Percentiles rank a stretch among this genome's conserved stretches.
These are phyloP conservation scores for Mucor mucedo DNA, from an alignment of 371 early-diverging fungal genomes.

Conservation along the genomic window DNA sequence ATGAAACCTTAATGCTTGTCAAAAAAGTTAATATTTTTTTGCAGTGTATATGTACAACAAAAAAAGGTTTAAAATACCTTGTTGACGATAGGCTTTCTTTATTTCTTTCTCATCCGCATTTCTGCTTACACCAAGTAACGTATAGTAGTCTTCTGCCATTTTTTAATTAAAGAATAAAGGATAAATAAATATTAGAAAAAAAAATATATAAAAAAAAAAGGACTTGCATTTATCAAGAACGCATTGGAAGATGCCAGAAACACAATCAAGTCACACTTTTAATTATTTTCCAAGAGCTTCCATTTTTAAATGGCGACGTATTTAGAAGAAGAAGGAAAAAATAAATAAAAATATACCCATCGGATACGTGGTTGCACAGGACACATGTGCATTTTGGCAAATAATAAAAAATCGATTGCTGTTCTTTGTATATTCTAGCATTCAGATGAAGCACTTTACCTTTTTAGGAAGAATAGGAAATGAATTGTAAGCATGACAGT, in stretches of 20 bases:
- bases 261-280: background rate
- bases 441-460: no score
- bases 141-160: slow-evolving; percentile 77
- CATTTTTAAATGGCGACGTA: background rate
- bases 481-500: no score
- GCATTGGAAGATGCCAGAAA: slow-evolving; percentile 2
- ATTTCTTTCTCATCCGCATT: slow-evolving; percentile 85
- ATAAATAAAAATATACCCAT: no score
- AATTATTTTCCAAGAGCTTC: background rate
- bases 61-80: slow-evolving; percentile 33
- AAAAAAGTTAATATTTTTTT: background rate
- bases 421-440: no score
- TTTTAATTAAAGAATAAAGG: background rate
- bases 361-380: no score
- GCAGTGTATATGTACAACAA: no score
- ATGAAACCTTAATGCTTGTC: slow-evolving; percentile 52
- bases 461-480: no score
- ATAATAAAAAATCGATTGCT: no score
- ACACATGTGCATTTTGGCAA: no score
- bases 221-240: background rate
- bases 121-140: slow-evolving; percentile 84
- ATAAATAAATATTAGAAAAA: slow-evolving; percentile 6
- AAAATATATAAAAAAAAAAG: background rate
- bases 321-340: background rate
- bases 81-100: slow-evolving; percentile 92